Conservation (phyloP, 768 basidiomycete genomes). For the Tylopilus plumbeoviolaceoides region DNA sequence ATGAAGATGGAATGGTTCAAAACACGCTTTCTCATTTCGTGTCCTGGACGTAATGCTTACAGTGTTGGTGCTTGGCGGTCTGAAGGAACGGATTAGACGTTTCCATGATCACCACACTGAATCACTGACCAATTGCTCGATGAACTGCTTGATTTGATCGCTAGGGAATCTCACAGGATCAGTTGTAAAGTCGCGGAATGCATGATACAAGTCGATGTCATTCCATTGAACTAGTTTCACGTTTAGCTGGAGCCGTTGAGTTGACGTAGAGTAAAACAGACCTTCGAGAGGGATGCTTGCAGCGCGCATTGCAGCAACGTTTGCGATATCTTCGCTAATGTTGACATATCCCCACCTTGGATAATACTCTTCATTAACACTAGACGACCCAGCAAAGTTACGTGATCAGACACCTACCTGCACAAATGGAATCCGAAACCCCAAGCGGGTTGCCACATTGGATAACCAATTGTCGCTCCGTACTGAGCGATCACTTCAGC, state of each 20-base stretch:
- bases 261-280: conserved; percentile 16
- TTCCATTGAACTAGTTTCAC: conserved; percentile 62
- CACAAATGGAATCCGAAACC: conserved; percentile 78
- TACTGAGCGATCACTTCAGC: conserved; percentile 68
- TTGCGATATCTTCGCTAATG: conserved; percentile 52
- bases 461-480: conserved; percentile 58
- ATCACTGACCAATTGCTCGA: conserved; percentile 48
- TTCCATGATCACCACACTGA: background rate
- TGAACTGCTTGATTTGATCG: conserved; percentile 27
- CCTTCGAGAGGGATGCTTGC: conserved; percentile 78
- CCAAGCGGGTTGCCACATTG: conserved; percentile 72
- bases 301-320: conserved; percentile 55
- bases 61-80: conserved; percentile 29
- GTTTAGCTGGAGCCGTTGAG: background rate
- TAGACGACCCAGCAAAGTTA: background rate
- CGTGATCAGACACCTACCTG: conserved; percentile 34
- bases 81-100: conserved; percentile 8
- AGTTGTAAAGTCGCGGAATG: conserved; percentile 63
- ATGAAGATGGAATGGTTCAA: background rate
- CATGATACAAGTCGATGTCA: conserved; percentile 71
- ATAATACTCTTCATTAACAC: background rate
- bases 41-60: conserved; percentile 10
- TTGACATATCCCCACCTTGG: conserved; percentile 45
- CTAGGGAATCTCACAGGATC: conserved; percentile 62
- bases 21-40: background rate